A percentile compares a stretch with the other conserved stretches of the same genome.
Conservation (phyloP, 352 stramenopile genomes). For the Thalassiosira hispida region DNA sequence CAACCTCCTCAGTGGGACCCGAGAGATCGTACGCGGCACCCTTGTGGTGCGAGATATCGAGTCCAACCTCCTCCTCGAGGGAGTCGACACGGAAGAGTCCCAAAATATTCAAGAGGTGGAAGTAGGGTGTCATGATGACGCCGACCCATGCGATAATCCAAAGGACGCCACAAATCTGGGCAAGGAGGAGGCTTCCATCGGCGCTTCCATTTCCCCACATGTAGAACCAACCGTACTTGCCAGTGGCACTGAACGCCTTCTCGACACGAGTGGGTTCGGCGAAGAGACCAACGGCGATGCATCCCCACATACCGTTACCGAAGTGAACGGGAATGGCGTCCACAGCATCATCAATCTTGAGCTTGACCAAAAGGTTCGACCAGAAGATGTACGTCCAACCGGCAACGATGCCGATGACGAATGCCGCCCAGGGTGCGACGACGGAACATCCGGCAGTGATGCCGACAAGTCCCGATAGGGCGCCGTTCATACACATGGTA, state of each 20-base stretch:
- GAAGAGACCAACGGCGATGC: slow-evolving; percentile 85
- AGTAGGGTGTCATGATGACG: slow-evolving; percentile 81
- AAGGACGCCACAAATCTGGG: slow-evolving; percentile 63
- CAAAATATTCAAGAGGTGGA: slow-evolving; percentile 69
- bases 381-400: slow-evolving; percentile 82
- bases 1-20: slow-evolving; percentile 48
- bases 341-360: slow-evolving; percentile 88
- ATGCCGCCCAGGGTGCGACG: slow-evolving; percentile 80
- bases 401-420: slow-evolving; percentile 85
- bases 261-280: slow-evolving; percentile 61
- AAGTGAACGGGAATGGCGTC: slow-evolving; percentile 88
- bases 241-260: slow-evolving; percentile 57
- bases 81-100: slow-evolving; percentile 76
- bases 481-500: slow-evolving; percentile 83
- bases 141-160: slow-evolving; percentile 77
- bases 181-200: slow-evolving; percentile 54
- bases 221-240: slow-evolving; percentile 74
- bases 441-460: slow-evolving; percentile 87
- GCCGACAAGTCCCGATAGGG: slow-evolving; percentile 85
- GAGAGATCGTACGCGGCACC: slow-evolving; percentile 74
- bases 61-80: slow-evolving; percentile 79
- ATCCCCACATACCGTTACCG: slow-evolving; percentile 84
- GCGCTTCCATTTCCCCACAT: slow-evolving; percentile 57
- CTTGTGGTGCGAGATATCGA: slow-evolving; percentile 82
- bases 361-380: slow-evolving; percentile 78